Conservation (phyloP, 495 filamentous ascomycete genomes). For the Tuber calosporum region DNA sequence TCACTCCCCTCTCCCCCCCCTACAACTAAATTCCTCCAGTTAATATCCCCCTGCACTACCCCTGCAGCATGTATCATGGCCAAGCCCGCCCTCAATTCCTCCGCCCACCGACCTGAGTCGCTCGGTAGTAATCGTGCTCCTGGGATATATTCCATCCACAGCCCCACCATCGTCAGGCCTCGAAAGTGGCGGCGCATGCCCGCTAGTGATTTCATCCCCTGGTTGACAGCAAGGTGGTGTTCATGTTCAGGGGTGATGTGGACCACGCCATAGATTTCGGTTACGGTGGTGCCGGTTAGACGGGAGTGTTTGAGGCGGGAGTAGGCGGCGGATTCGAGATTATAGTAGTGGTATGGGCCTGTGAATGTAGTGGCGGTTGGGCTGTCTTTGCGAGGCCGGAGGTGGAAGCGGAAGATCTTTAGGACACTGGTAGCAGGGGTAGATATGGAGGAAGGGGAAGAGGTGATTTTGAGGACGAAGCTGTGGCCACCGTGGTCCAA, state of each 20-base stretch:
- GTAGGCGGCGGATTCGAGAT: constrained; percentile 16
- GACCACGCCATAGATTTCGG: constrained; percentile 14
- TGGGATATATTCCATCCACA: constrained; percentile 23
- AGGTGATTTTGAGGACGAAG: constrained; percentile 24
- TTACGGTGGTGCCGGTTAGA: constrained; percentile 9
- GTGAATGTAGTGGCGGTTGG: not conserved
- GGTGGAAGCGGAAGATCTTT: constrained; percentile 5
- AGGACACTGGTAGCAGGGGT: not conserved
- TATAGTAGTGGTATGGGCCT: constrained; percentile 16
- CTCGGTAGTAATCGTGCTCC: constrained; percentile 8
- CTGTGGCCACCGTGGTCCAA: constrained; percentile 25
- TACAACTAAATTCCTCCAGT: constrained; percentile 27
- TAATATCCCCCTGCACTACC: constrained; percentile 21
- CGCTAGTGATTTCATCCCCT: not conserved
- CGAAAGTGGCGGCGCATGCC: not conserved
- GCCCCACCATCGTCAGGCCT: constrained; percentile 7
- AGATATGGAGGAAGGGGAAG: not conserved
- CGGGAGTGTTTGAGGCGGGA: constrained; percentile 6
- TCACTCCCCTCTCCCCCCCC: not conserved
- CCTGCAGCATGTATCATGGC: constrained; percentile 16
- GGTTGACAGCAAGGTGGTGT: constrained; percentile 1
- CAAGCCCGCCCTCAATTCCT: constrained; percentile 6
- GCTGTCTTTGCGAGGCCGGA: not conserved
- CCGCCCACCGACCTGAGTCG: constrained; percentile 1
- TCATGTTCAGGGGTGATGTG: constrained; percentile 19